Conservation (phyloP, 2,329 filamentous ascomycete genomes). For the Alternaria novae-zelandiae region DNA sequence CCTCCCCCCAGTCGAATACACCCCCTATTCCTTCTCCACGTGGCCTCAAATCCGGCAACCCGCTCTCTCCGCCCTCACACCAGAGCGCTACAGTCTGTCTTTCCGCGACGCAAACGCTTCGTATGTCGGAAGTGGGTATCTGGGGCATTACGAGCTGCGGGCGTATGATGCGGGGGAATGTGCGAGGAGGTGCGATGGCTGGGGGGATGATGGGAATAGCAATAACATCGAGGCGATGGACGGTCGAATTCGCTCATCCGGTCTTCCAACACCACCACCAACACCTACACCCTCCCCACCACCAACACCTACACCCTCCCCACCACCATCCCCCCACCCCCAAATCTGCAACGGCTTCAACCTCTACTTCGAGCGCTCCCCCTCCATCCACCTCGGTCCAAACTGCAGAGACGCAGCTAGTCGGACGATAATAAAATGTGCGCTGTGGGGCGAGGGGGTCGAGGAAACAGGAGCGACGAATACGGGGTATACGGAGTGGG, state of each 20-base stretch:
- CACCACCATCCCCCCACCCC: not conserved
- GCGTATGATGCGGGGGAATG: slow-evolving; percentile 2
- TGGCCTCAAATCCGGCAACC: not conserved
- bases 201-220: too few relatives aligned
- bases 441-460: slow-evolving; percentile 1
- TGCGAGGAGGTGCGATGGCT: not conserved
- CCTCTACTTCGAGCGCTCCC: slow-evolving; percentile 11
- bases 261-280: too few relatives aligned
- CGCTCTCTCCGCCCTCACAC: not conserved
- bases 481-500: slow-evolving; percentile 3
- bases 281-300: too few relatives aligned
- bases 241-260: too few relatives aligned
- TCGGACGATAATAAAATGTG: slow-evolving; percentile 9
- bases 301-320: too few relatives aligned
- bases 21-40: not conserved
- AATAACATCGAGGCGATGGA: too few relatives aligned
- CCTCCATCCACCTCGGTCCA: not conserved
- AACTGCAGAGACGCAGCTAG: not conserved
- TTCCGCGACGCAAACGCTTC: not conserved
- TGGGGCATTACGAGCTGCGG: not conserved
- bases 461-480: not conserved
- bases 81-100: not conserved
- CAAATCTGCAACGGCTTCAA: slow-evolving; percentile 8
- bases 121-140: not conserved
- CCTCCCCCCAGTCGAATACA: not conserved